Evolutionary conservation across 1,139 yeast species (phyloP).

Genomic region (Lodderomyces margitis): DNA sequence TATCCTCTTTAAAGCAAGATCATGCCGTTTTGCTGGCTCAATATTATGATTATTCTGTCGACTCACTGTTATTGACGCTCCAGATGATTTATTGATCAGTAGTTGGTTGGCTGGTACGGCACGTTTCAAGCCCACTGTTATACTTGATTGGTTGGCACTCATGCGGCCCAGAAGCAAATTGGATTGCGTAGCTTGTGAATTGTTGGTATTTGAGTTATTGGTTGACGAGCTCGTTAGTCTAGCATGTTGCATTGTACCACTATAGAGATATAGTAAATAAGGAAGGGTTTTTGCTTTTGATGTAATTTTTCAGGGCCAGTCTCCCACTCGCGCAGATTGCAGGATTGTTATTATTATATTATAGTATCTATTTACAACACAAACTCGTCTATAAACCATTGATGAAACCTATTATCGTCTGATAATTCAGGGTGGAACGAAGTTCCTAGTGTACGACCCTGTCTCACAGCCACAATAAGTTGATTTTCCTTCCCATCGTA

Average conservation of each 20-base stretch:
- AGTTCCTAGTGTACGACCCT: conserved; percentile 67
- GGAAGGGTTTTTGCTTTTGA: neutral
- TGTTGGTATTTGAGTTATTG: neutral
- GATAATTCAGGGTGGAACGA: conserved; percentile 82
- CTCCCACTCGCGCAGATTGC: neutral
- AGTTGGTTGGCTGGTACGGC: conserved; percentile 5
- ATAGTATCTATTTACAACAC: conserved; percentile 29
- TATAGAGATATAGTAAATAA: too few species aligned
- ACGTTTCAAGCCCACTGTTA: conserved; percentile 21
- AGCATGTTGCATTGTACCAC: conserved; percentile 30
- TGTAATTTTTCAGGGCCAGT: neutral
- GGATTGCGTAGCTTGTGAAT: neutral
- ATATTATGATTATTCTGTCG: conserved; percentile 13
- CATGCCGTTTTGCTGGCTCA: conserved; percentile 5
- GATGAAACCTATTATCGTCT: conserved; percentile 66
- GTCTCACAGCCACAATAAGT: conserved; percentile 69
- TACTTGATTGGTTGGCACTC: conserved; percentile 24
- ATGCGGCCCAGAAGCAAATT: conserved; percentile 11
- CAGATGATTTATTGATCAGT: conserved; percentile 12
- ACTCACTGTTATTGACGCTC: conserved; percentile 16
- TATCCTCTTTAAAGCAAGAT: neutral
- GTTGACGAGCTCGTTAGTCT: conserved; percentile 15
- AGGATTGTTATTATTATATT: too few species aligned
- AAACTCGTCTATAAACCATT: conserved; percentile 66
- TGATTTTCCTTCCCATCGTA: conserved; percentile 24